Conservation (phyloP, 129 eudicot species). For the Dittrichia graveolens region DNA sequence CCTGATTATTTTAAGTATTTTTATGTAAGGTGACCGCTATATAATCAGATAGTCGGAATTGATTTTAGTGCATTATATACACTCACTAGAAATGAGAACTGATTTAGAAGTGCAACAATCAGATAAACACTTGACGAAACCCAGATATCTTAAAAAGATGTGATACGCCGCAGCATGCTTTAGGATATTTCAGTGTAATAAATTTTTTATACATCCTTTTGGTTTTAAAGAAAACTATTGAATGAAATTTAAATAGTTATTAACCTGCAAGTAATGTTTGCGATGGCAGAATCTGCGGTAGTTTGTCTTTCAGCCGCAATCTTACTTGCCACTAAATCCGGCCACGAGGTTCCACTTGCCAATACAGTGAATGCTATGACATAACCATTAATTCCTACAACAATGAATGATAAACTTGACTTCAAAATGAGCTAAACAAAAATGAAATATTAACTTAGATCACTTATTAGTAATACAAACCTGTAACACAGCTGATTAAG, state of each 20-base stretch:
- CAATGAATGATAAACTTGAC: slow-evolving; percentile 19
- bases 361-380: slow-evolving; percentile 92
- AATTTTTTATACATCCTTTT: too few species aligned
- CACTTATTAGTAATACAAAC: slow-evolving; percentile 31
- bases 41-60: not conserved
- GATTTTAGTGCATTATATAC: not conserved
- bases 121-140: not conserved
- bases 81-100: not conserved
- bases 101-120: not conserved
- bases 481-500: slow-evolving; percentile 91
- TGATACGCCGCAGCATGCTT: too few species aligned
- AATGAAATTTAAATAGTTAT: not conserved
- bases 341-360: slow-evolving; percentile 97
- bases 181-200: slow-evolving; percentile 1
- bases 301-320: slow-evolving; percentile 93
- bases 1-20: not conserved
- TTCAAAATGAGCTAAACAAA: slow-evolving; percentile 21
- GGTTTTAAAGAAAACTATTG: not conserved
- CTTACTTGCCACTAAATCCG: slow-evolving; percentile 95
- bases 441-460: not conserved
- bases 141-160: not conserved
- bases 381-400: slow-evolving; percentile 78
- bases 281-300: slow-evolving; percentile 97
- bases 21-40: not conserved
- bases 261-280: slow-evolving; percentile 97